Evolutionary conservation across 2,329 filamentous ascomycete genomes (phyloP), one percentile per base, ranked within the genome.

Genomic region (Fusarium mexicanum): DNA sequence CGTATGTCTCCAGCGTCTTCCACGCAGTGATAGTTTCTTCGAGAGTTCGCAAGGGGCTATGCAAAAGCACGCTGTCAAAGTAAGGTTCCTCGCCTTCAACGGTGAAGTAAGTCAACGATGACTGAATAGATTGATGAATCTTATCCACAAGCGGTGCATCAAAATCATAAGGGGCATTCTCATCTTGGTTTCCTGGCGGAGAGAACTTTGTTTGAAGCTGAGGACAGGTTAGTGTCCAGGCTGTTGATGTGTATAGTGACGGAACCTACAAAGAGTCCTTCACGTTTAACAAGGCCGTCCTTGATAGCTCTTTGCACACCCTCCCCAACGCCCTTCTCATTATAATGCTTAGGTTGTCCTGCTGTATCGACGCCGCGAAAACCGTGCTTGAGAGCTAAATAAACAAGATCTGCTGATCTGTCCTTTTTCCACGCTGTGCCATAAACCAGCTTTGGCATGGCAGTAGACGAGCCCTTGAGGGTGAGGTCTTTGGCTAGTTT

Each of bases 371-470:
- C 84, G 53, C 86, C 92, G 38, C 90, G 87, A 76, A 96, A 96
- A 10, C 94, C 93, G 50, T 88, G 84, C 50, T 86, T 85, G 40
- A 96, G 79, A 5, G 94, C 94, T 71, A 87, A 82, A 76, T 91
- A 89, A 29, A 96, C 93, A 6, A 96, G 86, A 62, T 88, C 85
- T 26, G 88, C 86, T 0, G 93, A 94, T 24, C 83, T 83, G 2
- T 92, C 90, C 77, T 92, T 91, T 81, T 96, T 96, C 93, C 94
- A 96, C n/a, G 94, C 94, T 6, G 94, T 96, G 59, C 94, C 94
- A 80, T 96, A 96, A 71, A 96, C 77, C 37, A 91, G 84, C 70
- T 84, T 86, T 10, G 88, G 88, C 75, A 89, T 86, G 22, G 77
- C 79, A 47, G 81, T 81, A 33, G 79, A 73, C 51, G 74, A 75